Percentiles rank a stretch among this genome's conserved stretches.
phyloP scores from a whole-genome alignment of 2,329 filamentous ascomycete genomes.

The Alternaria triticimaculans region DNA sequence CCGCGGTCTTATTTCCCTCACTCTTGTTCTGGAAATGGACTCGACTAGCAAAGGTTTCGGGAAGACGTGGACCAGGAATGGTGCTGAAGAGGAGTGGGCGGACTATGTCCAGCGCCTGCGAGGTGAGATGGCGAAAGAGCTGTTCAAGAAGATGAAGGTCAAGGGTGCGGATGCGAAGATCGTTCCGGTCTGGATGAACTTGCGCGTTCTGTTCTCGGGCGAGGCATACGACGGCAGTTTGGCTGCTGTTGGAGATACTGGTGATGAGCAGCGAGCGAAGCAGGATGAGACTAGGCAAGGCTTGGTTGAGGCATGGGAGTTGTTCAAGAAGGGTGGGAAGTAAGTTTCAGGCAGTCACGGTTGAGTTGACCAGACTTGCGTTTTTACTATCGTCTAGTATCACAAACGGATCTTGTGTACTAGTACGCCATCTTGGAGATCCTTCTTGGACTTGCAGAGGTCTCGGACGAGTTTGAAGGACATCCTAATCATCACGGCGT shows the following conservation, averaged over 20 bases:
- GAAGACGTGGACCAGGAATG: conserved; percentile 16
- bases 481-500: neutral
- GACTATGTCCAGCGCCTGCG: conserved; percentile 29
- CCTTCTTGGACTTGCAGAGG: accelerated
- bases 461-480: too few relatives aligned
- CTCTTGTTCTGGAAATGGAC: conserved; percentile 33
- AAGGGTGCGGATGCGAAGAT: conserved; percentile 6
- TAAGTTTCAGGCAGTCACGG: neutral
- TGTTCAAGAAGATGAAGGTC: conserved; percentile 9
- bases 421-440: neutral
- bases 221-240: conserved; percentile 21
- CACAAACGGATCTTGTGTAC: neutral
- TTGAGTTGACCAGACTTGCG: neutral
- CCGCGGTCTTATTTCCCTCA: conserved; percentile 23
- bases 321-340: conserved; percentile 20
- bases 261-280: conserved; percentile 2
- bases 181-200: conserved; percentile 31
- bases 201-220: conserved; percentile 33
- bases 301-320: conserved; percentile 20
- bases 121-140: conserved; percentile 9
- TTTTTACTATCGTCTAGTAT: neutral
- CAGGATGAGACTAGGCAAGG: conserved; percentile 14
- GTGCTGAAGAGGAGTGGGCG: conserved; percentile 20
- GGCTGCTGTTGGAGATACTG: neutral
- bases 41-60: conserved; percentile 18